These are phyloP conservation scores for Sordariomycetes sp. DNA, from an alignment of 2,329 filamentous ascomycete species.

Conservation along the genomic window DNA sequence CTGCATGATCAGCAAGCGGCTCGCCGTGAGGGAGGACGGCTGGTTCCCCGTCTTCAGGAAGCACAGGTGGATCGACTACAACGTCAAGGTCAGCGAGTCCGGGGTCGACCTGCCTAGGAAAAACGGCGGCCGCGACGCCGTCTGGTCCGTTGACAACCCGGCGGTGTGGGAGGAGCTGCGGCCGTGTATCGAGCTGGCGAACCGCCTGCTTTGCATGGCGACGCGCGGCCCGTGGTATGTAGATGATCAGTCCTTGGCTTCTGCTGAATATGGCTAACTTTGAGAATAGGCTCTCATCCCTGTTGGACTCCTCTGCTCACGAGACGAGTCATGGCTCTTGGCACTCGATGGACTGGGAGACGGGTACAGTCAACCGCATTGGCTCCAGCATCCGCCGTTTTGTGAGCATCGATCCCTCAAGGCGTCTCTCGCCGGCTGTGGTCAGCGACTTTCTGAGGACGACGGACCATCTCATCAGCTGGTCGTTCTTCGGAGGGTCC, in stretches of 20 bases:
- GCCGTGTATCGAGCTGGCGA: constrained; percentile 7
- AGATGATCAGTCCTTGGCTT: background rate
- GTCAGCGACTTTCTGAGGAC: background rate
- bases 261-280: background rate
- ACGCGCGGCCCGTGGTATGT: constrained; percentile 6
- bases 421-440: background rate
- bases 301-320: background rate
- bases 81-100: background rate
- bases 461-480: background rate
- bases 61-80: constrained; percentile 7
- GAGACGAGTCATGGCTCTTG: background rate
- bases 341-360: background rate
- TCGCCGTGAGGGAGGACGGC: constrained; percentile 3
- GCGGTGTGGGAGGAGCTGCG: constrained; percentile 6
- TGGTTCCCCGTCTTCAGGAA: constrained; percentile 7
- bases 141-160: constrained; percentile 6
- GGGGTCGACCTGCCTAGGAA: background rate
- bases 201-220: constrained; percentile 6
- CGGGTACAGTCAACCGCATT: background rate
- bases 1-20: background rate
- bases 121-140: background rate
- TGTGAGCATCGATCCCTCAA: background rate
- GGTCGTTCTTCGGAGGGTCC: constrained; percentile 1
- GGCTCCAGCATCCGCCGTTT: constrained; percentile 1
- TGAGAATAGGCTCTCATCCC: background rate